Evolutionary conservation across 257 asterid species (phyloP), one percentile per base, ranked within the genome.

Genomic region (Pogostemon cablin): DNA sequence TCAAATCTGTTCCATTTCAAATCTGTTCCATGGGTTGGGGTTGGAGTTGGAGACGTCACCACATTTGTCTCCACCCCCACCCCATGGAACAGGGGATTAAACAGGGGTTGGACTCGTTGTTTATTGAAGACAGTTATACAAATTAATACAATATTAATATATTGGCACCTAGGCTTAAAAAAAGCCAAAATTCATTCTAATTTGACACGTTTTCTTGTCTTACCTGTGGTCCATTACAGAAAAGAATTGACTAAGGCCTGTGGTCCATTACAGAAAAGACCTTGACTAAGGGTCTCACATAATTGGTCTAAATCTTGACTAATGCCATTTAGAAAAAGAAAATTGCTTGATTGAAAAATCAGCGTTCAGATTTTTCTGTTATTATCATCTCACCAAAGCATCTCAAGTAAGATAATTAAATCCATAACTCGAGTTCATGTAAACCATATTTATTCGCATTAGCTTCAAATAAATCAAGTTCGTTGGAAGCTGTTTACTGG

Each of bases 311-410:
- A 50, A 50, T 50, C 57, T 50, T 50, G 57, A 49, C 25, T 5
- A 49, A 12, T 49, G 17, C 32, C 6, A 50, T 49, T 1, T 49
- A 49, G 32, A 50, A 50, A 50, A 48, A 0, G 32, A 12, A 12
- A n/a, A 15, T 34, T 5, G 56, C 57, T 50, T 50, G 57, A 50
- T 50, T 50, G 57, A 50, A 50, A 50, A 50, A 50, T 50, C 57
- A 50, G 6, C 0, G 17, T 15, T 15, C 17, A 15, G 17, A 15
- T 15, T 15, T 15, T 15, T 15, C 17, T 15, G 17, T 15, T 15
- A 15, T 15, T 15, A 15, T 15, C 17, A 15, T 15, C 17, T 15
- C 17, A 15, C 17, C 17, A 15, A 15, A 15, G 17, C 17, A 15
- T 15, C 17, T 34, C 34, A 11, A 50, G 57, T 11, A 49, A 48